Evolutionary conservation across 2,329 filamentous ascomycete genomes (phyloP).

Genomic region (Zymoseptoria ardabiliae): DNA sequence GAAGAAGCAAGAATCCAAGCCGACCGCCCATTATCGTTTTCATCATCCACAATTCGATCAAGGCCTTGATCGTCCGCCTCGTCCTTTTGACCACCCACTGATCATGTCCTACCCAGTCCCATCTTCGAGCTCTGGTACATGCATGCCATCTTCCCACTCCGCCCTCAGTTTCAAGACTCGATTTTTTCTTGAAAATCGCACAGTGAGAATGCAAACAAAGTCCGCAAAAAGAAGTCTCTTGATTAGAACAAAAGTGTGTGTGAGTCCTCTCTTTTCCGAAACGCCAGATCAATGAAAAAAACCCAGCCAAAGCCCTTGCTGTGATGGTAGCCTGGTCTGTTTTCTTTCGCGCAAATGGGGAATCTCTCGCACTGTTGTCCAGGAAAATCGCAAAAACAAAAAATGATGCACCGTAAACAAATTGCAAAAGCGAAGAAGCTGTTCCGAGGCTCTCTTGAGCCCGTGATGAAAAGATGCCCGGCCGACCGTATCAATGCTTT

Average conservation of each 20-base stretch:
- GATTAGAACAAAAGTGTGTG: background rate
- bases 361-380: constrained; percentile 13
- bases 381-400: constrained; percentile 6
- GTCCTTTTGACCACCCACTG: background rate
- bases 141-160: too few relatives aligned
- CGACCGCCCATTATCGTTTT: background rate
- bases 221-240: background rate
- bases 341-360: constrained; percentile 14
- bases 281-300: constrained; percentile 9
- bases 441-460: background rate
- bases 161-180: too few relatives aligned
- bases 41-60: background rate
- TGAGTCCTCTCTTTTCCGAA: background rate
- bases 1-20: background rate
- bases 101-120: background rate
- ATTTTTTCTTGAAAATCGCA: background rate
- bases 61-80: background rate
- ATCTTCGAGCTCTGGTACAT: background rate
- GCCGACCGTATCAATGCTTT: background rate
- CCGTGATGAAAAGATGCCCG: background rate
- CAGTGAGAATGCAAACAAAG: background rate
- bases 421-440: background rate
- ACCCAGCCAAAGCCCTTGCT: background rate
- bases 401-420: constrained; percentile 6
- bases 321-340: background rate